Conservation (phyloP, 2,329 filamentous ascomycete species). For the Penicillium sp. region DNA sequence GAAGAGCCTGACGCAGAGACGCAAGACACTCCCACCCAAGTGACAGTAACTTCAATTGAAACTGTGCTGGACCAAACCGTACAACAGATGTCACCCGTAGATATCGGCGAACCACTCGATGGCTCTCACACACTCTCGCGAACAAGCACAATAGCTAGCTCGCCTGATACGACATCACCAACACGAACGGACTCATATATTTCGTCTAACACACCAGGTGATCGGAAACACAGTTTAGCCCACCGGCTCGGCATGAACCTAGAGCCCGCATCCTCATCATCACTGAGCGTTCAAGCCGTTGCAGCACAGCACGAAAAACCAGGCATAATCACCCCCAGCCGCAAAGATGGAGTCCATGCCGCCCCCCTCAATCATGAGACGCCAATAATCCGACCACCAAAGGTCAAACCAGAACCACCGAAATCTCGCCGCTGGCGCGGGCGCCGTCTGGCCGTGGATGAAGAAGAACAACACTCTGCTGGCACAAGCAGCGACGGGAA, state of each 20-base stretch:
- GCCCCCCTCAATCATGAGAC: constrained; percentile 21
- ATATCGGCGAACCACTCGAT: constrained; percentile 26
- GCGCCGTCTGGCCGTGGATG: constrained; percentile 33
- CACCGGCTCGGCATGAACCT: constrained; percentile 66
- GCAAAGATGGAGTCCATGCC: constrained; percentile 42
- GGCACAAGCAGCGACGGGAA: constrained; percentile 25
- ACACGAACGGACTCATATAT: constrained; percentile 33
- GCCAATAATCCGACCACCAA: constrained; percentile 22
- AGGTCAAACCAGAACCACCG: constrained; percentile 42
- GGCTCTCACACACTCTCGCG: constrained; percentile 40
- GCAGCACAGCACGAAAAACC: constrained; percentile 79
- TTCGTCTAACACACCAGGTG: constrained; percentile 15
- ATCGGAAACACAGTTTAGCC: constrained; percentile 23
- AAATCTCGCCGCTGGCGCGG: constrained; percentile 45
- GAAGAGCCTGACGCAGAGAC: constrained; percentile 23
- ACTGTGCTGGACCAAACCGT: constrained; percentile 17
- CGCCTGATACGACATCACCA: constrained; percentile 50
- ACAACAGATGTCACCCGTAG: constrained; percentile 18
- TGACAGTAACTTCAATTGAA: constrained; percentile 18
- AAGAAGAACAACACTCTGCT: constrained; percentile 25
- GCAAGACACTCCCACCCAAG: constrained; percentile 10
- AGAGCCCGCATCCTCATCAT: constrained; percentile 66
- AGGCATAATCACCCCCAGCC: constrained; percentile 75
- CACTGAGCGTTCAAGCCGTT: constrained; percentile 72
- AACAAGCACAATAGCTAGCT: constrained; percentile 30